Conservation (phyloP, 148 eudicot species). For the Vaccinium myrtillus region DNA sequence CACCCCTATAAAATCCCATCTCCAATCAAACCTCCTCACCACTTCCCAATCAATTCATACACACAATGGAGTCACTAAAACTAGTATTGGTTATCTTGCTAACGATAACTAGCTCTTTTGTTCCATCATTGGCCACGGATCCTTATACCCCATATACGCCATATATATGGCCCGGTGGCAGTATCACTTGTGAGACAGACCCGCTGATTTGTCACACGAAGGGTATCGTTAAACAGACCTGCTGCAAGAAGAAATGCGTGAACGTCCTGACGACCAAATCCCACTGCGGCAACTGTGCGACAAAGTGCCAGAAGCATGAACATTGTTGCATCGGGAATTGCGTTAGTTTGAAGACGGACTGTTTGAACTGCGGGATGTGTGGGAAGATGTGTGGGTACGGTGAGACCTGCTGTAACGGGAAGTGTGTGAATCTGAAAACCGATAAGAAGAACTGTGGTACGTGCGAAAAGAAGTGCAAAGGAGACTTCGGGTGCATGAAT, state of each 20-base stretch:
- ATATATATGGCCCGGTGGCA: no score
- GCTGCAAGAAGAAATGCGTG: neutral
- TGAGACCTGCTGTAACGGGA: neutral
- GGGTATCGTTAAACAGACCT: neutral
- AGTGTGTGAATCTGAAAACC: neutral
- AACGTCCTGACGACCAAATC: neutral
- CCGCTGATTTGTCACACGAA: neutral
- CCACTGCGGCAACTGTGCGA: neutral
- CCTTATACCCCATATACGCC: no score
- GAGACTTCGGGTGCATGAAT: neutral
- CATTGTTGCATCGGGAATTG: neutral
- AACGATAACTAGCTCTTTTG: neutral
- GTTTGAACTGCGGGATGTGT: constrained; percentile 9
- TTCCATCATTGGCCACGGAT: no score
- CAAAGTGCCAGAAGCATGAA: neutral
- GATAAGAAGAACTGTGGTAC: neutral
- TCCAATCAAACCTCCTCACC: neutral
- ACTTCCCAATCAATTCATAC: no score
- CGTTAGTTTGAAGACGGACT: constrained; percentile 1
- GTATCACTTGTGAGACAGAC: neutral
- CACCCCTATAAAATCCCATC: neutral
- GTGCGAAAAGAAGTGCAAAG: neutral
- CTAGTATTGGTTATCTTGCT: neutral
- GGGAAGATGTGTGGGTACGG: neutral
- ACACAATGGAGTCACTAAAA: neutral